Base-by-base conservation (phyloP, 2,329 filamentous ascomycete genomes). In the Coniella lustricola region DNA sequence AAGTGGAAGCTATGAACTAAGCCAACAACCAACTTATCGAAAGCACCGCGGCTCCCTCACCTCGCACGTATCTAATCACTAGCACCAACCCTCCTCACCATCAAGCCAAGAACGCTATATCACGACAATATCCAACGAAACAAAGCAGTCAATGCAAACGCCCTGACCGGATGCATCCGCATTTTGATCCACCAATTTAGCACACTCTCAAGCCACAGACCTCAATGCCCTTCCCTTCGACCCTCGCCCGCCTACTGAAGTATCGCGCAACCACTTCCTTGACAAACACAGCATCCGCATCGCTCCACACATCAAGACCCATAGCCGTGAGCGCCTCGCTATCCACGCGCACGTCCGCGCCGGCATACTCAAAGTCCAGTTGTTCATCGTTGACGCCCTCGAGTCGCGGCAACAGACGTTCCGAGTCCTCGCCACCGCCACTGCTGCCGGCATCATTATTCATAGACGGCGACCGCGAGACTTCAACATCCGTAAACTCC, bases 251-350 rank as follows among this genome's bases (percentile, higher is more conserved):
- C 14, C 82, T 70, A 25, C 72, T 79, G 66, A 88, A 90, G 67
- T 87, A 91, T 54, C 77, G 66, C 53, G 65, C 72, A 38, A 79
- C 69, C 44, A 86, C 69, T 47, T 82, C 81, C 53, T 69, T 69
- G 14, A 88, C 75, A 59, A 90, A 91, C 3, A 70, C 70, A n/a
- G 77, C 78, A 61, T 91, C 87, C 14, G 71, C 71, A 29, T 75
- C 71, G 60, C 84, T 90, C 86, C 87, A 93, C 1, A 82, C 73
- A 57, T 93, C 87, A 17, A 93, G 73, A 0, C 87, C 87, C 81
- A 91, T 85, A 39, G 74, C 71, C 50, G 79, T 75, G 43, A 91
- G 63, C 47, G 85, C 80, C 21, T 82, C 81, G 55, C 77, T 79
- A 53, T 76, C 76, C 18, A 91, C 68, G 12, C 73, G 70, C 42